Base-by-base conservation (phyloP, 75 land plant species). In the Selaginella tamariscina region DNA sequence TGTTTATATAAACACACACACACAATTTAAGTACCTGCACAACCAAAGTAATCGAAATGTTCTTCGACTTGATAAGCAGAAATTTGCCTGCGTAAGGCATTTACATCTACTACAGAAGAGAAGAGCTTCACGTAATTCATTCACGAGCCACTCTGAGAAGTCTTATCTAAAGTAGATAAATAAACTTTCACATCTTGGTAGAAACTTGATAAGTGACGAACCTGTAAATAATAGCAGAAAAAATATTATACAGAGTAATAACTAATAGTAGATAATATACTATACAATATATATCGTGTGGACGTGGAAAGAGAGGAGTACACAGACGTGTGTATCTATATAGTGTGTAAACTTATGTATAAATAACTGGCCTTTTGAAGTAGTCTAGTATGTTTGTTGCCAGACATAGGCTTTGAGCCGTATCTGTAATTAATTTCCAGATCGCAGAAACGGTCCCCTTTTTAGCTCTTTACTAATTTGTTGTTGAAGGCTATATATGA, bases 191-290 rank as follows among this genome's bases (percentile, higher is more conserved):
- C 79, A 79, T 95, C 99, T 68, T 88, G 81, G 32, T 81, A 55
- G 39, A 87, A 95, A 69, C 87, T 83, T 31, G 83, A 74, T 82
- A 95, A 66, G 69, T 85, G 88, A 63, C 86, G 76, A 91, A 95
- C 72, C 99, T 95, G 87, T 9, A 55, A 59, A n/a, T 9, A 9
- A n/a, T 9, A 9, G 2, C 8, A 59, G 62, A 39, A 39, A 15
- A 39, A 15, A 39, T 15, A 5, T 39, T 15, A 5, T 39, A 5
- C 49, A 39, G 5, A 39, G n/a, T n/a, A n/a, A n/a, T n/a, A n/a
- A n/a, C n/a, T n/a, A n/a, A n/a, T n/a, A n/a, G n/a, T n/a, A n/a
- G n/a, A n/a, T n/a, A n/a, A n/a, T n/a, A n/a, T n/a, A n/a, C n/a
- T n/a, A n/a, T n/a, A n/a, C n/a, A n/a, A n/a, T n/a, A n/a, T n/a